Conservation (phyloP, 2,329 filamentous ascomycete species). For the Aspergillus neoniger region DNA sequence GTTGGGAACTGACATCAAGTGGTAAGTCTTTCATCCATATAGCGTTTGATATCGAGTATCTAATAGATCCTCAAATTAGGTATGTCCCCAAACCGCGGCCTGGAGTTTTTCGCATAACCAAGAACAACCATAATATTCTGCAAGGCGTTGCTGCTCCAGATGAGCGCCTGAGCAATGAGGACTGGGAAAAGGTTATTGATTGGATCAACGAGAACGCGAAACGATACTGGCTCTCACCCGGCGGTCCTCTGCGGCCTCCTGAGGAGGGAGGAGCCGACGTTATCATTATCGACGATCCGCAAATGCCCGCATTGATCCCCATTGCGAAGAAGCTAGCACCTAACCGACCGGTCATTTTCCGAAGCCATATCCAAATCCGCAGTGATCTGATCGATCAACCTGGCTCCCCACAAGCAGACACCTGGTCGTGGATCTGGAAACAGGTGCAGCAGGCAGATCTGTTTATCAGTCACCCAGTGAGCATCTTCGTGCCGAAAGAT, state of each 20-base stretch:
- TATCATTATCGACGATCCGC: constrained; percentile 77
- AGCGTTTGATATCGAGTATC: neutral
- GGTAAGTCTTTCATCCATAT: constrained; percentile 55
- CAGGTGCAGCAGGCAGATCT: constrained; percentile 71
- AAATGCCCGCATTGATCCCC: constrained; percentile 78
- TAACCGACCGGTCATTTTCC: constrained; percentile 74
- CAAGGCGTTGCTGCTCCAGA: constrained; percentile 71
- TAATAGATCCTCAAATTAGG: constrained; percentile 36
- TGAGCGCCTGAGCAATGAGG: constrained; percentile 64
- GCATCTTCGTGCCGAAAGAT: constrained; percentile 69
- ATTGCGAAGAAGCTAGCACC: constrained; percentile 72
- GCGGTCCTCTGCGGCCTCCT: constrained; percentile 66
- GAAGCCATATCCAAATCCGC: constrained; percentile 81
- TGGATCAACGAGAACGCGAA: constrained; percentile 76
- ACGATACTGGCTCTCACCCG: constrained; percentile 70
- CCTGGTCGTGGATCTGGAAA: constrained; percentile 75
- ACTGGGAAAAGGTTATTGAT: constrained; percentile 63
- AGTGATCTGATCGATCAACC: constrained; percentile 67
- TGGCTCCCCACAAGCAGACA: constrained; percentile 68
- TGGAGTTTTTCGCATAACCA: constrained; percentile 79
- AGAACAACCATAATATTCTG: constrained; percentile 85
- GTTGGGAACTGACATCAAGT: constrained; percentile 68
- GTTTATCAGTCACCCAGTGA: constrained; percentile 81
- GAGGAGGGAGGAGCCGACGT: constrained; percentile 74
- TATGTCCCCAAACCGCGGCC: constrained; percentile 77